These are phyloP conservation scores for Calonectria crousiana DNA, from an alignment of 2,329 filamentous ascomycete species.

Conservation along the genomic window DNA sequence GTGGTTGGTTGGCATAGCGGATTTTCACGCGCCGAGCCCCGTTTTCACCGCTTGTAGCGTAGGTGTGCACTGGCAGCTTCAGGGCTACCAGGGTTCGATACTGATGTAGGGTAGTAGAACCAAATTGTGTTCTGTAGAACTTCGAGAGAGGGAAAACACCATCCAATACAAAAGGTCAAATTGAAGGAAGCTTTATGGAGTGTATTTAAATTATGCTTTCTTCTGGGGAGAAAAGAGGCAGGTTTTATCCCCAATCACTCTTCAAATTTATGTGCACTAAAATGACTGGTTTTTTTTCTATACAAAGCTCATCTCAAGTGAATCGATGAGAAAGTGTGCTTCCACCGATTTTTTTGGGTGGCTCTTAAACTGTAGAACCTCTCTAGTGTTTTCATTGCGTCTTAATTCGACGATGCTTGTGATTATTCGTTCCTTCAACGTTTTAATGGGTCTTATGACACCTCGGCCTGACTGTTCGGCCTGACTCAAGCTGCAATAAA, in stretches of 20 bases:
- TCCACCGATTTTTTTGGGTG: not conserved
- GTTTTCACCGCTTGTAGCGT: constrained; percentile 20
- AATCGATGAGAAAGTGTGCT: not conserved
- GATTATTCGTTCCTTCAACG: too few species aligned
- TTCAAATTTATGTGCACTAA: not conserved
- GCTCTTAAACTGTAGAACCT: not conserved
- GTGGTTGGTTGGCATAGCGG: constrained; percentile 11
- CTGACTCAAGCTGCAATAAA: not conserved
- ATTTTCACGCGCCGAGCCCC: constrained; percentile 1
- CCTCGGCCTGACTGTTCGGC: not conserved
- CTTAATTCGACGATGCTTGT: too few species aligned
- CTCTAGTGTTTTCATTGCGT: not conserved
- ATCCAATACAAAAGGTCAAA: not conserved
- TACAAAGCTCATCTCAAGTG: not conserved
- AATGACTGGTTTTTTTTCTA: not conserved
- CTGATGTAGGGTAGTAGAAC: not conserved
- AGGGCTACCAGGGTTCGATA: constrained; percentile 4
- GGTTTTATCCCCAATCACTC: not conserved
- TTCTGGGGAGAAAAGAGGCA: not conserved
- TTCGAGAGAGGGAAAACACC: not conserved
- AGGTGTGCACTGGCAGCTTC: not conserved
- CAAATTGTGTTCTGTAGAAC: not conserved
- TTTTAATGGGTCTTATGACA: not conserved
- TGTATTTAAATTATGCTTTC: not conserved
- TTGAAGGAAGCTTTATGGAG: not conserved